Base-by-base conservation (phyloP, 148 eudicot genomes). In the Fagopyrum homotropicum region DNA sequence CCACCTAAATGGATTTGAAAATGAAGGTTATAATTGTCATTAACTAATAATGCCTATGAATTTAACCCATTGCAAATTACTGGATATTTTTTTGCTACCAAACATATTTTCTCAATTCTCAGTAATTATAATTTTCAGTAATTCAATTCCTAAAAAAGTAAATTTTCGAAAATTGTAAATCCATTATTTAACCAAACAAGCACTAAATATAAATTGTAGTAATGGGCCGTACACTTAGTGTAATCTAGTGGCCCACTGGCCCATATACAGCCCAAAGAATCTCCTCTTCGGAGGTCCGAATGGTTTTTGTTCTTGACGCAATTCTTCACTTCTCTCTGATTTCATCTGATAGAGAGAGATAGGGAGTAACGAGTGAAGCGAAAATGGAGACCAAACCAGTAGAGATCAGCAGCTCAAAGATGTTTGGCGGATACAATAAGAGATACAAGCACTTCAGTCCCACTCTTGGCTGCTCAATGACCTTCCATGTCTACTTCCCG, bases 401-500 rank as follows among this genome's bases (percentile, higher is more conserved):
- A 69, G 99, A 96, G 75, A 92, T 90, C 46, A 90, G 94, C 87
- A 92, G 97, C 84, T 9, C 90, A 3, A 96, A 96, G 81, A 90
- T 96, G 99, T 85, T 82, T 70, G 99, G 81, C 64, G 98, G 98
- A 10, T 90, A 76, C 88, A 96, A 92, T 86, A 92, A 90, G 85
- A 81, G 99, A 88, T 96, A 81, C 91, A 92, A 86, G 77, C 99
- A 96, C 66, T 85, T 77, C 72, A 90, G 97, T 26, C 87, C 93
- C 4, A 89, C 94, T 7, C 86, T 96, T 1, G 91, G 87, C 69
- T 96, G 99, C 72, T 87, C 90, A 79, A 95, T 96, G 99, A 92
- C 81, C 75, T 92, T 96, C 84, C 82, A 84, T 79, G 80, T 96
- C 51, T 96, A 80, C 81, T 92, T 96, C 49, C 97, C 99, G 66